Base-by-base conservation (phyloP, 192 early-diverging fungal genomes). In the Borealophlyctis nickersoniae region DNA sequence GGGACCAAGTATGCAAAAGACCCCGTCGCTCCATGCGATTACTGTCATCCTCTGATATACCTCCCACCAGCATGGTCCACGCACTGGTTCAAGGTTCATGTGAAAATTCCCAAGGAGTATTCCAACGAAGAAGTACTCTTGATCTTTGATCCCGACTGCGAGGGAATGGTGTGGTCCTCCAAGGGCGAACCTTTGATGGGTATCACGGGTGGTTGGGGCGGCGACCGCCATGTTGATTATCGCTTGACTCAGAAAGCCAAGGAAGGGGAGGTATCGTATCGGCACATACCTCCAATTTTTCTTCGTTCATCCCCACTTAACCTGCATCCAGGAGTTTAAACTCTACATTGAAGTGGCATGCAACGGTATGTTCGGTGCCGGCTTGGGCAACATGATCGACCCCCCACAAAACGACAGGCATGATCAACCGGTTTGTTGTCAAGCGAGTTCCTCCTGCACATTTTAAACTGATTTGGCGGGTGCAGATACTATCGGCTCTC, bases 351-450 rank as follows among this genome's bases (percentile, higher is more conserved):
- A 98, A 62, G 86, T 93, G 53, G 93, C 90, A 1, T 93, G 92
- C 69, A 97, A 98, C 69, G 88, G 88, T 28, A 81, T 97, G 86
- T 95, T 96, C 80, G 95, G 96, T 23, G 78, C 78, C 34, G 92
- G 89, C 26, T 70, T 78, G 19, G 77, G 73, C 67, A 82, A 80
- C 0, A 31, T 77, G 30, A 88, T 87, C 50, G 77, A 74, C 4
- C 83, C 90, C 2, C 88, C 88, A 0, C 60, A 88, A 31, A 72
- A 78, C 14, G 69, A 88, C 63, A 73, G 82, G 11, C 32, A 56
- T 49, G 3, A 9, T 67, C 4, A 52, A 62, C 7, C 65, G n/a
- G n/a, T n/a, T n/a, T n/a, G 49, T 23, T 49, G 49, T 49, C 23
- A 36, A 27, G 1, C 1, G 28, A 72, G 5, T 29, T 27, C 53